Conservation (phyloP, 495 filamentous ascomycete species). For the Gamarada debralockiae region DNA sequence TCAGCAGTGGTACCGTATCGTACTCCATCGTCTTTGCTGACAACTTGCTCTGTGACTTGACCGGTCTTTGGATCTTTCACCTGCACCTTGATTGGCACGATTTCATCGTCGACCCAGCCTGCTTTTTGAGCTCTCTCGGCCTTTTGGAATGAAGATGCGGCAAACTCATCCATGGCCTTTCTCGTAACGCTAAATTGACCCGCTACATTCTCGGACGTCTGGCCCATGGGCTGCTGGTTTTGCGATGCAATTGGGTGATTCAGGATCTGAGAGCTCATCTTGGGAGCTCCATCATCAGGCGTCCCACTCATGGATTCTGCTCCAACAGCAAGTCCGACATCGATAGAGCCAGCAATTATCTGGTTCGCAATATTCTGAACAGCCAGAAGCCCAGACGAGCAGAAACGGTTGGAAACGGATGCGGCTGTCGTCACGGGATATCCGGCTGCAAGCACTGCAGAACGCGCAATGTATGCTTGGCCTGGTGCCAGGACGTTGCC, state of each 20-base stretch:
- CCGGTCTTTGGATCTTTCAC: slow-evolving; percentile 81
- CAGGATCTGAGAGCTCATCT: slow-evolving; percentile 52
- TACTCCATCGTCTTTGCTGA: slow-evolving; percentile 83
- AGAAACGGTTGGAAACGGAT: slow-evolving; percentile 88
- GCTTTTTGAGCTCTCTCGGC: slow-evolving; percentile 90
- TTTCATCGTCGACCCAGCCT: slow-evolving; percentile 92
- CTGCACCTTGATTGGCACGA: slow-evolving; percentile 74
- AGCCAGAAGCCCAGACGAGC: slow-evolving; percentile 91
- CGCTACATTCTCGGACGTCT: slow-evolving; percentile 94
- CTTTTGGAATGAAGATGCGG: slow-evolving; percentile 76
- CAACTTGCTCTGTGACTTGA: slow-evolving; percentile 64
- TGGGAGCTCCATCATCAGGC: slow-evolving; percentile 15
- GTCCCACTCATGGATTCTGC: slow-evolving; percentile 73
- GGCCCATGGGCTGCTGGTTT: slow-evolving; percentile 92
- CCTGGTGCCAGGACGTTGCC: slow-evolving; percentile 92
- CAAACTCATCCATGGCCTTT: slow-evolving; percentile 76
- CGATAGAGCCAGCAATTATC: slow-evolving; percentile 75
- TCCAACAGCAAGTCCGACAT: slow-evolving; percentile 81
- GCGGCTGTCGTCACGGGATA: slow-evolving; percentile 85
- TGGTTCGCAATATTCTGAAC: slow-evolving; percentile 91
- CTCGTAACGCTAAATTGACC: slow-evolving; percentile 80
- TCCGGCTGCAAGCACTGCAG: slow-evolving; percentile 83
- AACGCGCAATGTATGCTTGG: slow-evolving; percentile 83
- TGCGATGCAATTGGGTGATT: slow-evolving; percentile 65
- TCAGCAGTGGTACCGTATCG: slow-evolving; percentile 86